Evolutionary conservation across 192 early-diverging fungal species (phyloP).

Genomic region (Chytriomyces hyalinus): DNA sequence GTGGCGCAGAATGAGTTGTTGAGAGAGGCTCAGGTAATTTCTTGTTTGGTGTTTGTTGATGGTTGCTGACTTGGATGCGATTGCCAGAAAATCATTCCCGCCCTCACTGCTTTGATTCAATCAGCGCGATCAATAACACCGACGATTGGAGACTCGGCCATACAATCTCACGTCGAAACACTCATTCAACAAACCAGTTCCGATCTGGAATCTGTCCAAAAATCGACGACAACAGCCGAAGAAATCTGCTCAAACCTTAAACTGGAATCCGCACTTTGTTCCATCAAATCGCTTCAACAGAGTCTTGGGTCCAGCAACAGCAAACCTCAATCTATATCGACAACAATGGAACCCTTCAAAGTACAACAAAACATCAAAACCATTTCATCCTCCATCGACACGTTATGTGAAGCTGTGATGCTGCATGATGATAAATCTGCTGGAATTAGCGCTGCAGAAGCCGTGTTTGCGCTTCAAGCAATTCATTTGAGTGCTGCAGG

Average conservation of each 20-base stretch:
- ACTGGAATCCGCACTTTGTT: slow-evolving; percentile 49
- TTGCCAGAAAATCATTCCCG: slow-evolving; percentile 49
- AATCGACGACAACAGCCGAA: slow-evolving; percentile 43
- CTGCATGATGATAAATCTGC: slow-evolving; percentile 42
- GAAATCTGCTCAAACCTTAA: slow-evolving; percentile 52
- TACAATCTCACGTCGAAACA: slow-evolving; percentile 44
- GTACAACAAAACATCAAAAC: slow-evolving; percentile 32
- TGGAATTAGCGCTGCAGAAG: slow-evolving; percentile 49
- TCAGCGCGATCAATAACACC: slow-evolving; percentile 52
- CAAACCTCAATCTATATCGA: background rate
- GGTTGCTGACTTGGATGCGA: background rate
- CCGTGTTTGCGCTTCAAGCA: slow-evolving; percentile 47
- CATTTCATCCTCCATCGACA: slow-evolving; percentile 41
- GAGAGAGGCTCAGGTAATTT: slow-evolving; percentile 38
- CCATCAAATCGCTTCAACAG: slow-evolving; percentile 44
- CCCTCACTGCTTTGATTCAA: slow-evolving; percentile 37
- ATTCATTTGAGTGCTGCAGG: slow-evolving; percentile 16
- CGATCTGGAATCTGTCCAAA: slow-evolving; percentile 47
- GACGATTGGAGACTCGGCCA: slow-evolving; percentile 48
- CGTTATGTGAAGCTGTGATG: slow-evolving; percentile 35
- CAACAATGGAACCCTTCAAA: slow-evolving; percentile 39
- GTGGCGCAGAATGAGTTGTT: slow-evolving; percentile 52
- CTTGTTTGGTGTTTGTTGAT: background rate
- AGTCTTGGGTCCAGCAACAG: slow-evolving; percentile 32
- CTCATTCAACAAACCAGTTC: slow-evolving; percentile 43